A percentile compares a stretch with the other conserved stretches of the same genome.
These are phyloP conservation scores for Collybia nuda DNA, from an alignment of 768 basidiomycete genomes.

Conservation along the genomic window DNA sequence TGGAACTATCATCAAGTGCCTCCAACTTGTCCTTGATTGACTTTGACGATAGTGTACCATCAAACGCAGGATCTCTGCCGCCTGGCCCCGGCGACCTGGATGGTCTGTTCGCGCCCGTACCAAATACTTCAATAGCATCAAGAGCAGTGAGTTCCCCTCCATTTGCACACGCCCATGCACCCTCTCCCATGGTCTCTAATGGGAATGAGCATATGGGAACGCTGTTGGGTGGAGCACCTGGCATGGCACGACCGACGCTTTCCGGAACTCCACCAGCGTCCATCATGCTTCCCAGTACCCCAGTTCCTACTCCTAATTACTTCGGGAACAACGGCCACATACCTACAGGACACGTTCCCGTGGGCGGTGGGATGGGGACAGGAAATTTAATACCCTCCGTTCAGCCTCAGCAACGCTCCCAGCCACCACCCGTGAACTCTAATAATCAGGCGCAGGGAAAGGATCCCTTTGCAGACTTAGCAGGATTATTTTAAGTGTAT, in stretches of 20 bases:
- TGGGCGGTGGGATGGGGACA: constrained; percentile 14
- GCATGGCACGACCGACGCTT: constrained; percentile 15
- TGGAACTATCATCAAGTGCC: constrained; percentile 45
- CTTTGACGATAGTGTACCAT: constrained; percentile 55
- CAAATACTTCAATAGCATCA: constrained; percentile 1
- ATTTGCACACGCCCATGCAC: constrained; percentile 17
- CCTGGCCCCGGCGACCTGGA: constrained; percentile 55
- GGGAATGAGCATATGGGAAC: constrained; percentile 10
- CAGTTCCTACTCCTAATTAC: constrained; percentile 25
- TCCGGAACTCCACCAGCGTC: constrained; percentile 36
- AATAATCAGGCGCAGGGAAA: constrained; percentile 44
- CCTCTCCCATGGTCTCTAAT: constrained; percentile 22
- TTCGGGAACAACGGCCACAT: constrained; percentile 20
- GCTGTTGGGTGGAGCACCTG: constrained; percentile 15
- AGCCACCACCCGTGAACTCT: constrained; percentile 11
- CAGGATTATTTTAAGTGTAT: constrained; percentile 58
- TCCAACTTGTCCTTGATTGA: constrained; percentile 66
- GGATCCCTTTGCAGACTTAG: constrained; percentile 86
- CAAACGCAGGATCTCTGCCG: constrained; percentile 19
- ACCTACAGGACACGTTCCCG: constrained; percentile 15
- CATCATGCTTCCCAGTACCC: constrained; percentile 37
- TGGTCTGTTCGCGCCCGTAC: constrained; percentile 50
- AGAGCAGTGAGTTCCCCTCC: constrained; percentile 3
- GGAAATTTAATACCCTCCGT: constrained; percentile 18
- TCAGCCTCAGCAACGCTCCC: constrained; percentile 16